Percentiles rank a stretch among this genome's conserved stretches.
Evolutionary conservation across 164 flowering plant genomes (phyloP).

Genomic region (Stephania cephalantha): DNA sequence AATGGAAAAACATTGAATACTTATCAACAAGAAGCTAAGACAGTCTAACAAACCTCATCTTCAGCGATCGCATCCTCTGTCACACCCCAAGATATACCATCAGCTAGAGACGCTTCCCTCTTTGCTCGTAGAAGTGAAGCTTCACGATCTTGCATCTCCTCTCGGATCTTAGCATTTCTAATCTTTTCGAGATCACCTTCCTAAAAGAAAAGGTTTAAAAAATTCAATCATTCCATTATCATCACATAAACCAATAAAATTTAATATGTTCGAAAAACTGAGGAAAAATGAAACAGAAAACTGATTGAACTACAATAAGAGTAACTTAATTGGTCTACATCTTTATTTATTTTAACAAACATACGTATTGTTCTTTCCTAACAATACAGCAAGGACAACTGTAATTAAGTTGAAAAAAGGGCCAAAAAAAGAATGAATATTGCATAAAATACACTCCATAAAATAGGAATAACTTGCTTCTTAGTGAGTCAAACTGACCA

Average conservation of each 20-base stretch:
- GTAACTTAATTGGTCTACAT: not conserved
- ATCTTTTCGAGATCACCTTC: slow-evolving; percentile 50
- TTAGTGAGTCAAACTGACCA: not conserved
- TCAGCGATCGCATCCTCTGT: slow-evolving; percentile 94
- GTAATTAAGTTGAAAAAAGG: not conserved
- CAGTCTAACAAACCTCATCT: slow-evolving; percentile 52
- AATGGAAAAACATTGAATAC: not conserved
- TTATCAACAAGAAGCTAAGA: not conserved
- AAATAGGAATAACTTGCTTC: not conserved
- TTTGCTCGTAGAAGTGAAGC: slow-evolving; percentile 86
- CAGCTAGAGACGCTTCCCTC: slow-evolving; percentile 67
- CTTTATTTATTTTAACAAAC: not conserved
- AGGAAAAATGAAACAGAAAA: not conserved
- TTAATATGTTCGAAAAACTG: not conserved
- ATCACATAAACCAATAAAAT: not conserved
- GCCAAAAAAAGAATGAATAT: no score
- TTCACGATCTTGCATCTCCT: slow-evolving; percentile 64
- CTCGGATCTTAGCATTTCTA: slow-evolving; percentile 43
- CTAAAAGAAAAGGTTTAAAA: slow-evolving; percentile 27
- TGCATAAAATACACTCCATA: not conserved
- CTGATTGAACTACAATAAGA: not conserved
- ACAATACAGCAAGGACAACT: not conserved
- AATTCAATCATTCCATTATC: not conserved
- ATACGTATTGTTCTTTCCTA: not conserved
- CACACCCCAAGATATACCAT: slow-evolving; percentile 98